A percentile compares a stretch with the other conserved stretches of the same genome.
phyloP scores from a whole-genome alignment of 2,329 filamentous ascomycete genomes.

The Thermomyces lanuginosus region DNA sequence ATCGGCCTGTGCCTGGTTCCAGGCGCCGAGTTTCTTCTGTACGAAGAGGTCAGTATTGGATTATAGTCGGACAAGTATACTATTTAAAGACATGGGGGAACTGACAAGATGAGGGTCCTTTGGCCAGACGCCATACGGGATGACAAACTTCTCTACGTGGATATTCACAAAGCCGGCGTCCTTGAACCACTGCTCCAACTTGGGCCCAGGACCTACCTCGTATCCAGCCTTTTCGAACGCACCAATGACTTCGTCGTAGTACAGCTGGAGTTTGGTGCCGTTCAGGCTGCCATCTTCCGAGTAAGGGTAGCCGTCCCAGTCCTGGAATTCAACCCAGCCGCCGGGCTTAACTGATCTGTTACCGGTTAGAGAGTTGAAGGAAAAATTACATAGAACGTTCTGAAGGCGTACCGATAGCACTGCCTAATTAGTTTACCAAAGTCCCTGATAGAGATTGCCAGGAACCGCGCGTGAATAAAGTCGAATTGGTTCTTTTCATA shows the following conservation, averaged over 20 bases:
- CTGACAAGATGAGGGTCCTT: constrained; percentile 3
- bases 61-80: not conserved
- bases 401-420: not conserved
- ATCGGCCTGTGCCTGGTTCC: constrained; percentile 1
- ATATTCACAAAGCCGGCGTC: constrained; percentile 4
- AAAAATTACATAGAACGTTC: not conserved
- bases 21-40: constrained; percentile 1
- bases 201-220: constrained; percentile 2
- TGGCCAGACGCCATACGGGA: constrained; percentile 3
- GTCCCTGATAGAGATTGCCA: constrained; percentile 5
- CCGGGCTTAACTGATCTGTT: constrained; percentile 6
- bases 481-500: constrained; percentile 9
- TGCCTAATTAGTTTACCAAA: constrained; percentile 3
- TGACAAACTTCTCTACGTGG: constrained; percentile 1
- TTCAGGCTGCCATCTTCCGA: not conserved
- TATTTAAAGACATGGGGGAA: not conserved
- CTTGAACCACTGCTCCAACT: constrained; percentile 4
- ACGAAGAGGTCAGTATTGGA: no score
- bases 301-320: not conserved
- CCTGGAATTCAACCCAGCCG: constrained; percentile 9
- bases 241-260: not conserved
- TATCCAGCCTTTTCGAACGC: not conserved
- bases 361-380: not conserved
- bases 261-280: not conserved
- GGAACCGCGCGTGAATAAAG: constrained; percentile 8